Conservation (phyloP, 306 rosid genomes). For the Vigna trinervia region DNA sequence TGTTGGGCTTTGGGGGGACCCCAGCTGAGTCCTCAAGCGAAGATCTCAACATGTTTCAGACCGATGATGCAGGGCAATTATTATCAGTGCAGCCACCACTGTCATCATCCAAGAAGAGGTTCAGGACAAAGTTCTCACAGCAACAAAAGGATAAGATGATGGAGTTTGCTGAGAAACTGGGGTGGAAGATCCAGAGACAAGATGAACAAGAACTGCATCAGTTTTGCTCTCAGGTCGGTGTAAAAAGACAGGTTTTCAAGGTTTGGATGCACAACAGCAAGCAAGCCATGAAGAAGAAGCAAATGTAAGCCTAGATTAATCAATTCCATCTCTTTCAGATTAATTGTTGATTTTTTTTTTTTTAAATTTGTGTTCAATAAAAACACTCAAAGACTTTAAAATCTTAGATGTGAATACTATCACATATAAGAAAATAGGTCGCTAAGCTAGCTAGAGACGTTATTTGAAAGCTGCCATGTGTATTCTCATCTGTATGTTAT, state of each 20-base stretch:
- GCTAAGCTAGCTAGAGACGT: slow-evolving; percentile 25
- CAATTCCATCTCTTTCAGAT: background rate
- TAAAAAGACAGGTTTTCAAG: slow-evolving; percentile 78
- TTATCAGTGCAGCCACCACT: slow-evolving; percentile 30
- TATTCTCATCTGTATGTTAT: background rate
- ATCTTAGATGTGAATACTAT: slow-evolving; percentile 42
- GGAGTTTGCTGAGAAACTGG: slow-evolving; percentile 82
- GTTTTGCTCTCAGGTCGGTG: slow-evolving; percentile 73
- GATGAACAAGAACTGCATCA: slow-evolving; percentile 76
- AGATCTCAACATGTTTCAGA: slow-evolving; percentile 64
- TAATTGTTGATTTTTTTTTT: background rate
- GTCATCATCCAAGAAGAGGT: slow-evolving; percentile 64
- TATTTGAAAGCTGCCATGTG: slow-evolving; percentile 25
- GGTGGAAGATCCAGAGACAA: slow-evolving; percentile 89
- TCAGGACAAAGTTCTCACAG: slow-evolving; percentile 75
- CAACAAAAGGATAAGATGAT: slow-evolving; percentile 79
- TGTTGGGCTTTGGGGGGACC: slow-evolving; percentile 76
- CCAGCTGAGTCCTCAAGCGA: slow-evolving; percentile 83
- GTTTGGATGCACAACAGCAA: slow-evolving; percentile 98
- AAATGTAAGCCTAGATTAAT: slow-evolving; percentile 54
- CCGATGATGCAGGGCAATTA: slow-evolving; percentile 39
- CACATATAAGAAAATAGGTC: slow-evolving; percentile 11
- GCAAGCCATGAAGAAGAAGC: slow-evolving; percentile 79
- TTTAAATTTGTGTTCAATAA: background rate
- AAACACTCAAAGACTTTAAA: background rate